Evolutionary conservation across 495 filamentous ascomycete genomes (phyloP).

Genomic region (Lasiosphaeria hispida): DNA sequence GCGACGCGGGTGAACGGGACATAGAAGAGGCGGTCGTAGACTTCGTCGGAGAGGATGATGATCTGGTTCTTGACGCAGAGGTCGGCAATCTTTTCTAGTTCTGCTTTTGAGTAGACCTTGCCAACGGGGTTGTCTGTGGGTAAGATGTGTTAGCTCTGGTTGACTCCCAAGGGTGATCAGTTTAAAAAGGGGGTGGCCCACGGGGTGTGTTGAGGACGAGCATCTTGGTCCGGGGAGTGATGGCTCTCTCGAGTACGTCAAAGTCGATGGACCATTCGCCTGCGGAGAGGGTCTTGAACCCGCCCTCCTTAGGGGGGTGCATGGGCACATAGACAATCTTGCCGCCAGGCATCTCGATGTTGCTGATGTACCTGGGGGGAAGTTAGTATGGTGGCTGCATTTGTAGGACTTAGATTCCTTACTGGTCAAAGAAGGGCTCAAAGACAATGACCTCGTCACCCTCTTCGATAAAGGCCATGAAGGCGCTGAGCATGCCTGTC

Average conservation of each 20-base stretch:
- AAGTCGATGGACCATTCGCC: slow-evolving; percentile 88
- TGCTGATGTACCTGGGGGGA: slow-evolving; percentile 74
- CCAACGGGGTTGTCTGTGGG: slow-evolving; percentile 83
- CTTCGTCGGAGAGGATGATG: slow-evolving; percentile 92
- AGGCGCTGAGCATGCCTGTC: slow-evolving; percentile 81
- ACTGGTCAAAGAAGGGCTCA: slow-evolving; percentile 99
- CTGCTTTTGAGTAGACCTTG: slow-evolving; percentile 82
- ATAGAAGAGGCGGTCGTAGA: slow-evolving; percentile 95
- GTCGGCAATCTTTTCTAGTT: slow-evolving; percentile 81
- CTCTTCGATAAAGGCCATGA: slow-evolving; percentile 94
- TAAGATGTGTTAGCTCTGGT: slow-evolving; percentile 17
- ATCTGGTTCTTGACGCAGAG: slow-evolving; percentile 93
- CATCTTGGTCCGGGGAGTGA: slow-evolving; percentile 89
- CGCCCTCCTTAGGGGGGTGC: slow-evolving; percentile 84
- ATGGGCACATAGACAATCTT: slow-evolving; percentile 91
- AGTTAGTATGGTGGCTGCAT: no score
- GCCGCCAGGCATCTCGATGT: slow-evolving; percentile 96
- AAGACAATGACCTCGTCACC: slow-evolving; percentile 97
- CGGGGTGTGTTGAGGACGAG: slow-evolving; percentile 76
- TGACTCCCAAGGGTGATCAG: slow-evolving; percentile 38
- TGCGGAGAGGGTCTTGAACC: slow-evolving; percentile 72
- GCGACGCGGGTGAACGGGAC: slow-evolving; percentile 90
- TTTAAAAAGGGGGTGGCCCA: slow-evolving; percentile 37
- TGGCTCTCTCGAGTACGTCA: slow-evolving; percentile 74
- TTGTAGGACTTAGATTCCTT: slow-evolving; percentile 29